phyloP scores from a whole-genome alignment of 139 green algal species.

The Parachlorella kessleri region DNA sequence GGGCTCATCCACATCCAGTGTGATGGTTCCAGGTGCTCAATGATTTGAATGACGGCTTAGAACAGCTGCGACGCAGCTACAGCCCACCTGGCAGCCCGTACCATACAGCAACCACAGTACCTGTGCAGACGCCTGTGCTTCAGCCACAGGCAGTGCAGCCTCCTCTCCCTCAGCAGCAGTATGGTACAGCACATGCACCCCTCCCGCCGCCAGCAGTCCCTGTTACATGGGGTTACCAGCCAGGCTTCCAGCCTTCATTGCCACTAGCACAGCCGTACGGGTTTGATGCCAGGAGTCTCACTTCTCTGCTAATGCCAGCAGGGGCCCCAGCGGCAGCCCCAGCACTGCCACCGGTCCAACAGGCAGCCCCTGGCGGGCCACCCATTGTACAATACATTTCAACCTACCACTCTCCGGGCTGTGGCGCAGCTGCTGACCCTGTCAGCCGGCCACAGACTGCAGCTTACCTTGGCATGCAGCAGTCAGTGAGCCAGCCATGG shows the following conservation, averaged over 20 bases:
- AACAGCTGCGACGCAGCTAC: background rate
- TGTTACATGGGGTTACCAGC: too few relatives aligned
- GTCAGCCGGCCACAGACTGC: too few relatives aligned
- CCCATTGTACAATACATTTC: background rate
- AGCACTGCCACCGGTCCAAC: background rate
- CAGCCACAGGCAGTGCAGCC: background rate
- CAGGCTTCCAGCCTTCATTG: too few relatives aligned
- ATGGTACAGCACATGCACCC: too few relatives aligned
- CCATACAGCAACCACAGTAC: background rate
- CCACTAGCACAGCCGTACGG: background rate
- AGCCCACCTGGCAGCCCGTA: background rate
- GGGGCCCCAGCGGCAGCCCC: background rate
- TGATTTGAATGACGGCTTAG: background rate
- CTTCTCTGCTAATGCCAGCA: background rate
- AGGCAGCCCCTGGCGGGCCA: too few relatives aligned
- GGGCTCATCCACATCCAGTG: too few relatives aligned
- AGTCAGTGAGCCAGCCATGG: too few relatives aligned
- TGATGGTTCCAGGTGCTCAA: background rate
- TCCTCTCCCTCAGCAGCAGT: background rate
- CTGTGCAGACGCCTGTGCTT: background rate
- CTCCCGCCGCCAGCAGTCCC: too few relatives aligned
- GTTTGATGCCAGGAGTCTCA: background rate
- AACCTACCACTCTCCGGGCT: too few relatives aligned
- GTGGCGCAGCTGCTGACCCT: too few relatives aligned
- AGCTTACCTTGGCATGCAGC: too few relatives aligned